Evolutionary conservation across 805 yeast species (phyloP), one percentile per base, ranked within the genome.

Genomic region (Alloascoidea hylecoeti): DNA sequence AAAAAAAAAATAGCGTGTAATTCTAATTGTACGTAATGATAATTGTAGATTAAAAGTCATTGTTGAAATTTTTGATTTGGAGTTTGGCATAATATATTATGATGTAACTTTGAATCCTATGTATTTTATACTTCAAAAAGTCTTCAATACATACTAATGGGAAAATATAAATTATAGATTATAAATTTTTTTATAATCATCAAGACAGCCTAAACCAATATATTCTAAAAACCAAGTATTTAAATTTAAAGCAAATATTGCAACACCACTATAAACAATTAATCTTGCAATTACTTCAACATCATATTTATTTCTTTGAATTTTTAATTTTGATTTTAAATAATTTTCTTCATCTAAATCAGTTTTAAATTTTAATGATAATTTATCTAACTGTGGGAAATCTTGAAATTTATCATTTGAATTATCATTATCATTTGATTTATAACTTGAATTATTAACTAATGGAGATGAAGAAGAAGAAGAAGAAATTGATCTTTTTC

Each of bases 261-360:
- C 69, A 18, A 89, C 73, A 0, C 97, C 97, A 1, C 82, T 78
- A 57, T 89, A 89, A 1, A 86, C 81, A 14, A 80, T 57, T 43
- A 82, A 60, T 48, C 94, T 67, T 5, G 92, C 86, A 19, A 83
- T 57, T 2, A 84, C 80, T 43, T 80, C 89, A 18, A 80, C 76
- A 40, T 76, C 86, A 46, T 78, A 77, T 36, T 88, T 66, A 2
- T 49, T 51, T 15, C 65, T 53, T 2, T 61, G 63, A 9, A 41
- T 45, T 18, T 43, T 46, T 18, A 57, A 48, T 4, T 45, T 44
- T 4, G 49, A 41, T 30, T 46, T 38, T 23, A 56, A 37, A 13
- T 48, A 45, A 19, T 46, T 47, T 16, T 42, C 43, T 17, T 43
- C 47, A 18, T 43, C 39, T 15, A 37, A 43, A 4, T 28, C 42